Evolutionary conservation across 495 filamentous ascomycete genomes (phyloP).

Genomic region (Acidiella bohemica): DNA sequence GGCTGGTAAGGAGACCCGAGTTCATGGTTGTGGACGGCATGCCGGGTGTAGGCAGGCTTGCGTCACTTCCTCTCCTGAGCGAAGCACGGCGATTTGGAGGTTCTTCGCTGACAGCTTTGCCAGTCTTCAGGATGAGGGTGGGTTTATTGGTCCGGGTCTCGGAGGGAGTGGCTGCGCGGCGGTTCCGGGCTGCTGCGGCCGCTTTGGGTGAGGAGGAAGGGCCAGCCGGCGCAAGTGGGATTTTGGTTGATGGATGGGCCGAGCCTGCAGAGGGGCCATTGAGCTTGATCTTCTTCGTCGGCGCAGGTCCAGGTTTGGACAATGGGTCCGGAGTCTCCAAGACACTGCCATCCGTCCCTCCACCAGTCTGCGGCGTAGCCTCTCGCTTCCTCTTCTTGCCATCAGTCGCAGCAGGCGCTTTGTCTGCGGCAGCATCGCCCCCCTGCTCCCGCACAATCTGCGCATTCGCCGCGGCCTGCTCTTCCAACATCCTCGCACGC

Average conservation of each 20-base stretch:
- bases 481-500: constrained; percentile 54
- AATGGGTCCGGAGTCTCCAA: constrained; percentile 14
- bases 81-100: constrained; percentile 21
- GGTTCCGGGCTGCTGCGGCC: constrained; percentile 4
- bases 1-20: constrained; percentile 3
- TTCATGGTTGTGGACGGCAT: too few species aligned
- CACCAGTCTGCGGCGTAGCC: constrained; percentile 1
- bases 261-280: constrained; percentile 8
- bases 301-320: constrained; percentile 13
- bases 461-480: constrained; percentile 43
- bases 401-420: neutral
- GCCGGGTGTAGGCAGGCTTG: constrained; percentile 18
- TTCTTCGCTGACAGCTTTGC: constrained; percentile 29
- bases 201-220: constrained; percentile 14
- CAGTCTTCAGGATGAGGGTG: constrained; percentile 8
- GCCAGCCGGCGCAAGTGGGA: constrained; percentile 25
- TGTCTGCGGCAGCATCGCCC: constrained; percentile 5
- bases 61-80: constrained; percentile 28
- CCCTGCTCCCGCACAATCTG: constrained; percentile 21
- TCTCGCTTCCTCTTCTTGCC: constrained; percentile 29
- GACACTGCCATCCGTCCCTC: neutral
- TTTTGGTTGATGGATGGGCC: constrained; percentile 22
- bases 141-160: constrained; percentile 10
- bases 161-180: constrained; percentile 15
- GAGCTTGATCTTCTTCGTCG: constrained; percentile 18